These are phyloP conservation scores for Tripterygium wilfordii DNA, from an alignment of 177 flowering plant species.

Conservation along the genomic window DNA sequence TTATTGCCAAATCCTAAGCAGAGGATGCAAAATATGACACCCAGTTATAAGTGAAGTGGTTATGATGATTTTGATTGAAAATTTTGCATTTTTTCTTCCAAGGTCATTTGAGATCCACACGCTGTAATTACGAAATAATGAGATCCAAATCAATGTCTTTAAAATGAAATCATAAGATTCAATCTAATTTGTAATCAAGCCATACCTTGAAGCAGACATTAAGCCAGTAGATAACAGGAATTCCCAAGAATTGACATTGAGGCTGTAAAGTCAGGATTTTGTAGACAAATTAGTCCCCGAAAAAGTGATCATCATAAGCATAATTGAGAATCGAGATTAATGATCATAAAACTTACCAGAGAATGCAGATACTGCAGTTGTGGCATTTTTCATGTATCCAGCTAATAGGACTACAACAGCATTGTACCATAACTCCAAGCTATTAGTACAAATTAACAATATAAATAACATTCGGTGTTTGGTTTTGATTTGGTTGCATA, in stretches of 20 bases:
- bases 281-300: no score
- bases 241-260: constrained; percentile 46
- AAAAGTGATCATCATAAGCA: no score
- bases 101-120: constrained; percentile 50
- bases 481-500: no score
- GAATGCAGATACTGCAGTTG: neutral
- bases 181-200: neutral
- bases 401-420: neutral
- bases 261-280: no score
- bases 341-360: no score
- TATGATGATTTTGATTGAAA: constrained; percentile 35
- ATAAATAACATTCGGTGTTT: no score
- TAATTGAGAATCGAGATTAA: no score
- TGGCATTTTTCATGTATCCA: constrained; percentile 1
- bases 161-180: neutral
- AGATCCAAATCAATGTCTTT: neutral
- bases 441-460: neutral
- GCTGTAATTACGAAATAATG: constrained; percentile 18
- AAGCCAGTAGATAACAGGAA: constrained; percentile 55
- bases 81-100: constrained; percentile 41
- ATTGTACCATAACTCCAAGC: constrained; percentile 4
- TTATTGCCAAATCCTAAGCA: constrained; percentile 28
- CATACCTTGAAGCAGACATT: constrained; percentile 40
- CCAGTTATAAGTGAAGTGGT: constrained; percentile 34
- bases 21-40: constrained; percentile 29